Evolutionary conservation across 192 early-diverging fungal genomes (phyloP), one percentile per base, ranked within the genome.

Genomic region (Podila horticola): DNA sequence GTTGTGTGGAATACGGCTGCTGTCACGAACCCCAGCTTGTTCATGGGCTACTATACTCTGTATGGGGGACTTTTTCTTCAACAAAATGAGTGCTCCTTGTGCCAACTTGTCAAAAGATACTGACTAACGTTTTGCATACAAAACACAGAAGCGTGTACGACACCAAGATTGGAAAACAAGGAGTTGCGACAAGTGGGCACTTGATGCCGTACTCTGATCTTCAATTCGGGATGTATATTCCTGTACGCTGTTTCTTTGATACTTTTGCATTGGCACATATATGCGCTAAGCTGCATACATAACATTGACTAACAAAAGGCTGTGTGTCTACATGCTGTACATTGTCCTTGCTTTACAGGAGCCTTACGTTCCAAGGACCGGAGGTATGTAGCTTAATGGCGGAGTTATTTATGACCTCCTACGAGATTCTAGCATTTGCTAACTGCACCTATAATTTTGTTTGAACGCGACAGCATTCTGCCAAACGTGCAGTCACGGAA

Each of bases 11-110:
- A 61, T 49, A 79, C 75, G 6, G 64, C 68, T 30, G 22, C 48
- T 4, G 58, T 28, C 12, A 45, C 22, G 5, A 36, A 63, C 28
- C 64, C 67, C 12, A 29, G n/a, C 2, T 48, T 79, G 28, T 67
- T 71, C 59, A 79, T 71, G 75, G 69, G 75, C 9, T 71, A 71
- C 24, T 79, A 71, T 36, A 79, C 75, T 29, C 36, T 79, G 75
- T 79, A 79, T 8, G 4, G 15, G 11, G 63, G 69, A 55, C 24
- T 55, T 55, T 55, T 41, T 55, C 24, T 45, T 8, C 41, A 45
- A 17, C 22, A 17, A 5, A 22, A 26, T 26, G n/a, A 24, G 17
- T 24, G 24, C 19, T 11, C 24, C 22, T n/a, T 55, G 52, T 19
- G n/a, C 52, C 22, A 12, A 22, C 17, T 55, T 22, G 52, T 22